Conservation (phyloP, 257 asterid genomes). For the Solanum sparsipilum region DNA sequence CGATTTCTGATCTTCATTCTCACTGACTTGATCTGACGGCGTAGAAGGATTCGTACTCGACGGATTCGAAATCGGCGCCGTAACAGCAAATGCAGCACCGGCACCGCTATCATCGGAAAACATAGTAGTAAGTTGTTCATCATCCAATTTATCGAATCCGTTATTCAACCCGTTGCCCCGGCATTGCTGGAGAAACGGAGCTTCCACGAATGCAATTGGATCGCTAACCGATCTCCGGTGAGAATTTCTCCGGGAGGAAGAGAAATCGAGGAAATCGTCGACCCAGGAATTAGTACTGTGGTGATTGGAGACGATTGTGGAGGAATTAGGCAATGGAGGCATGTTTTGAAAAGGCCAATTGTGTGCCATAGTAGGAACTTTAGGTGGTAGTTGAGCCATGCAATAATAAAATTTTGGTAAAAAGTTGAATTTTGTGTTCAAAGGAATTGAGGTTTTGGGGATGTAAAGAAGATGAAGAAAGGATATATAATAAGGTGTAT, state of each 20-base stretch:
- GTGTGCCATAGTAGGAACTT: slow-evolving; percentile 50
- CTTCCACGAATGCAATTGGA: slow-evolving; percentile 64
- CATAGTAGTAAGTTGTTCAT: slow-evolving; percentile 69
- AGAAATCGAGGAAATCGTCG: slow-evolving; percentile 80
- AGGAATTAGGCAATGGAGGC: slow-evolving; percentile 17
- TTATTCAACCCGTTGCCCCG: background rate
- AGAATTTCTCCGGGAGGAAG: slow-evolving; percentile 45
- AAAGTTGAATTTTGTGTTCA: background rate
- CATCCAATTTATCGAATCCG: slow-evolving; percentile 62
- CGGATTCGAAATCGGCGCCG: slow-evolving; percentile 31
- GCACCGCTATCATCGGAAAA: slow-evolving; percentile 47
- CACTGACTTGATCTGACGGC: slow-evolving; percentile 69
- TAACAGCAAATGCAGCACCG: slow-evolving; percentile 11
- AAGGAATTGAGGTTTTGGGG: background rate
- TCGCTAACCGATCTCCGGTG: slow-evolving; percentile 81
- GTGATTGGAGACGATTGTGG: slow-evolving; percentile 5
- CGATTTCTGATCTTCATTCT: slow-evolving; percentile 20
- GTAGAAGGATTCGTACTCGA: slow-evolving; percentile 49
- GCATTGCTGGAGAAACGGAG: slow-evolving; percentile 23
- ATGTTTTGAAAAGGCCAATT: slow-evolving; percentile 61
- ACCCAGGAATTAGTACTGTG: slow-evolving; percentile 41
- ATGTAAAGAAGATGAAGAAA: background rate
- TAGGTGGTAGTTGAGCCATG: slow-evolving; percentile 91
- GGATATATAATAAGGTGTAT: background rate
- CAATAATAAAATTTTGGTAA: background rate